Evolutionary conservation across 257 asterid species (phyloP).

Genomic region (Solanum arcanum): DNA sequence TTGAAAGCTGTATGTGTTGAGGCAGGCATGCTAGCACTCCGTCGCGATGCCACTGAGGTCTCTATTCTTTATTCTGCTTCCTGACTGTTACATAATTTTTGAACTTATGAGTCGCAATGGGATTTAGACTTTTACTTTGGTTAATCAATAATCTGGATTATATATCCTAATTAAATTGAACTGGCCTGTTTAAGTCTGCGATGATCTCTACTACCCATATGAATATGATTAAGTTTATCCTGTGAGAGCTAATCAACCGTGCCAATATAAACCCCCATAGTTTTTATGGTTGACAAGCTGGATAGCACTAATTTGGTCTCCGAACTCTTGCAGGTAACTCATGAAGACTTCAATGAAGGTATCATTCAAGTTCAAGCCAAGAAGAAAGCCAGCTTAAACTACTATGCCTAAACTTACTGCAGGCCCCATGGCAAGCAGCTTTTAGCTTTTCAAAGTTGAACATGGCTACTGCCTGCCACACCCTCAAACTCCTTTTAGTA

Average conservation of each 20-base stretch:
- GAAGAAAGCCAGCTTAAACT: constrained; percentile 80
- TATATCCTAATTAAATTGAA: not conserved
- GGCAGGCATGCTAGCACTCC: constrained; percentile 97
- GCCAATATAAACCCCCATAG: not conserved
- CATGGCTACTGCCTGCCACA: not conserved
- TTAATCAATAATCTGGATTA: not conserved
- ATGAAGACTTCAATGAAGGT: constrained; percentile 93
- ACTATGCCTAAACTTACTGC: constrained; percentile 43
- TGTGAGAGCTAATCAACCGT: not conserved
- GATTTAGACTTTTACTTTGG: not conserved
- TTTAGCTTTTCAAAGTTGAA: not conserved
- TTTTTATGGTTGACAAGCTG: not conserved
- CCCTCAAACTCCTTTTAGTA: not conserved
- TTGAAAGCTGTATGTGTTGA: constrained; percentile 96
- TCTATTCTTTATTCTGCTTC: not conserved
- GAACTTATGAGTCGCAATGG: not conserved
- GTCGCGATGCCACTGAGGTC: constrained; percentile 98
- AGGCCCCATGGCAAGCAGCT: not conserved
- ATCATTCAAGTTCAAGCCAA: constrained; percentile 96
- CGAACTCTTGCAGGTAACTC: constrained; percentile 50
- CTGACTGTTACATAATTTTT: not conserved
- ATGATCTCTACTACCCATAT: not conserved
- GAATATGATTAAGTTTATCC: not conserved
- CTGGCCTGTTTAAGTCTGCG: not conserved
- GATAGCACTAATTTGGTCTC: not conserved